These are phyloP conservation scores for Adenanthera pavonina DNA, from an alignment of 306 rosid species.

Conservation along the genomic window DNA sequence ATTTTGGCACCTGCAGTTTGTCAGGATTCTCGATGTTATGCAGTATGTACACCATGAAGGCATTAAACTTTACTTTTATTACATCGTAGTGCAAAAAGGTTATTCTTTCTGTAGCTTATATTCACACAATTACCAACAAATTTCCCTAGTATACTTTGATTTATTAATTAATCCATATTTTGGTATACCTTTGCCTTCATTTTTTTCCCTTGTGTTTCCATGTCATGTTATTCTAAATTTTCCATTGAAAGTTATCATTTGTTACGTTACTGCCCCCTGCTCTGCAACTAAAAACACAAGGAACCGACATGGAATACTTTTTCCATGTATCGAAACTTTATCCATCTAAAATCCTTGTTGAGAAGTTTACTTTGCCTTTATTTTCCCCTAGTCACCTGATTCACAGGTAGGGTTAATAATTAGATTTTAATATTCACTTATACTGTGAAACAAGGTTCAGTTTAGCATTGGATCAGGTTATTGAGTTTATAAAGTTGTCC, in stretches of 20 bases:
- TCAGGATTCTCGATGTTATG: slow-evolving; percentile 3
- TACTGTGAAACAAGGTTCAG: slow-evolving; percentile 1
- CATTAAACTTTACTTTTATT: background rate
- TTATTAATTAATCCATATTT: slow-evolving; percentile 13
- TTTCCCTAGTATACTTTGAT: background rate
- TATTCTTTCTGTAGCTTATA: slow-evolving; percentile 16
- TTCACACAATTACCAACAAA: background rate
- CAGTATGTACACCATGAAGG: background rate
- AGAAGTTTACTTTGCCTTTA: background rate
- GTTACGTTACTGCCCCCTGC: background rate
- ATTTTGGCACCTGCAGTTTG: slow-evolving; percentile 19
- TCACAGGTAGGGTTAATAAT: background rate
- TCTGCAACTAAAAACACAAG: background rate
- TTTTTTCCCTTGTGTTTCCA: background rate
- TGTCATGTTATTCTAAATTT: background rate
- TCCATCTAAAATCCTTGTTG: background rate
- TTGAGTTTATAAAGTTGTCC: background rate
- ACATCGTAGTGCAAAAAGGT: background rate
- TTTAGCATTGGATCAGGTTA: slow-evolving; percentile 16
- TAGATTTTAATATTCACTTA: slow-evolving; percentile 1
- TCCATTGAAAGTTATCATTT: background rate
- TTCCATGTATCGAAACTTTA: slow-evolving; percentile 6
- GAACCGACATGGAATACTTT: background rate
- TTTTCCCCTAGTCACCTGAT: background rate
- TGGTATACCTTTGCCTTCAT: background rate